phyloP scores from a whole-genome alignment of 176 grass and related monocot species.

The Alloteropsis semialata region DNA sequence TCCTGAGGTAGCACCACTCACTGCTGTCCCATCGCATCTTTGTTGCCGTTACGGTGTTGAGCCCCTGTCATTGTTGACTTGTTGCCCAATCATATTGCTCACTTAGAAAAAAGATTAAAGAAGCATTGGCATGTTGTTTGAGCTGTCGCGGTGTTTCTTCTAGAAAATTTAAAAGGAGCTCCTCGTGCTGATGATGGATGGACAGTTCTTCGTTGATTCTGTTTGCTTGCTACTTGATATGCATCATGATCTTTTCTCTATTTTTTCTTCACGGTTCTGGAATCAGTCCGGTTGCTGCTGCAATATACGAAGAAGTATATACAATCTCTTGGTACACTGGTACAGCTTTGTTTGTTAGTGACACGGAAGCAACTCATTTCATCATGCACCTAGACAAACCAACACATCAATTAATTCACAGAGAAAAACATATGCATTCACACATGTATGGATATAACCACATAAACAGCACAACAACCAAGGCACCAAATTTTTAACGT shows the following conservation, averaged over 20 bases:
- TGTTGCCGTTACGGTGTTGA: not conserved
- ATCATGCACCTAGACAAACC: no score
- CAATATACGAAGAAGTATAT: no score
- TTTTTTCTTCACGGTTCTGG: not conserved
- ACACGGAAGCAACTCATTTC: no score
- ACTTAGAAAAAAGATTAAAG: not conserved
- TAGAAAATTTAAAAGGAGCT: not conserved
- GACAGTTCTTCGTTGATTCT: not conserved
- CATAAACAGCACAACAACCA: no score
- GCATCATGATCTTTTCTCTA: not conserved
- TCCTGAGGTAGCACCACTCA: constrained; percentile 25
- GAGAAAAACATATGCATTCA: no score
- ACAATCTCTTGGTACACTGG: no score
- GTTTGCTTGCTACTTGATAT: not conserved
- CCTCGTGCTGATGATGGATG: not conserved
- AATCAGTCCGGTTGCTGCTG: no score
- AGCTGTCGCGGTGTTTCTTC: not conserved
- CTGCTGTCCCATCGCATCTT: not conserved
- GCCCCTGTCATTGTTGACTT: not conserved
- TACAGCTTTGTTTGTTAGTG: no score
- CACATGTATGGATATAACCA: no score
- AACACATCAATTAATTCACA: no score
- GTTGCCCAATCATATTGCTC: not conserved
- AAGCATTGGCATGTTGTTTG: not conserved
- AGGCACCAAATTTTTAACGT: no score